Base-by-base conservation (phyloP, 2,329 filamentous ascomycete genomes). In the Penicillium sp. region DNA sequence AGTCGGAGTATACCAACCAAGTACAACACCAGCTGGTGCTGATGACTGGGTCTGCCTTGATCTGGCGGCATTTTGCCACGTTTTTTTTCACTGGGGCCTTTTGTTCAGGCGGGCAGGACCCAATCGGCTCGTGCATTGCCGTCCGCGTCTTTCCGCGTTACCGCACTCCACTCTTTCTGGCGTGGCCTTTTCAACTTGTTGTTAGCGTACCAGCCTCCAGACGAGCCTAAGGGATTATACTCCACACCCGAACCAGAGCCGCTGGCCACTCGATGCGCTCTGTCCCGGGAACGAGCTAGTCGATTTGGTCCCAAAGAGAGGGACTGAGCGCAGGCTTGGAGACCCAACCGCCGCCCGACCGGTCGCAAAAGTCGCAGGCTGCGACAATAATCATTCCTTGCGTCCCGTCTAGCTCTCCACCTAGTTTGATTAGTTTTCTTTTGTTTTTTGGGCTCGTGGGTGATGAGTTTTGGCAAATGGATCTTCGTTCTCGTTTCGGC, bases 71-170 rank as follows among this genome's bases (percentile, higher is more conserved):
- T 59, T 50, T 67, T 68, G 68, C 69, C 69, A 70, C 69, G 69
- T 68, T 70, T 71, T 67, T 65, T 61, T 35, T 35, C 2, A 4
- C 8, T 15, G 37, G 37, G 41, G 37, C 45, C 48, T 55, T 25
- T 37, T 50, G 41, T 22, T 37, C 52, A 45, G 20, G 17, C n/a
- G 28, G 59, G 59, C 55, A 63, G 15, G 67, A 69, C 67, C 70
- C 67, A 69, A 69, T 70, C 70, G 70, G 71, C 56, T 51, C 50
- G 50, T 72, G 70, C 71, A 71, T 70, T 72, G 65, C 69, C 69
- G 71, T 71, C 70, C 70, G 70, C 69, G 62, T 70, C 68, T 71
- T 71, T 72, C 71, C 70, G 71, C 66, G 69, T 58, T 58, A 51
- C 69, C 67, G 67, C 58, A 67, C 69, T 63, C 69, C 69, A 70